phyloP scores from a whole-genome alignment of 1,284 basidiomycete genomes.

The Volvariella volvacea region DNA sequence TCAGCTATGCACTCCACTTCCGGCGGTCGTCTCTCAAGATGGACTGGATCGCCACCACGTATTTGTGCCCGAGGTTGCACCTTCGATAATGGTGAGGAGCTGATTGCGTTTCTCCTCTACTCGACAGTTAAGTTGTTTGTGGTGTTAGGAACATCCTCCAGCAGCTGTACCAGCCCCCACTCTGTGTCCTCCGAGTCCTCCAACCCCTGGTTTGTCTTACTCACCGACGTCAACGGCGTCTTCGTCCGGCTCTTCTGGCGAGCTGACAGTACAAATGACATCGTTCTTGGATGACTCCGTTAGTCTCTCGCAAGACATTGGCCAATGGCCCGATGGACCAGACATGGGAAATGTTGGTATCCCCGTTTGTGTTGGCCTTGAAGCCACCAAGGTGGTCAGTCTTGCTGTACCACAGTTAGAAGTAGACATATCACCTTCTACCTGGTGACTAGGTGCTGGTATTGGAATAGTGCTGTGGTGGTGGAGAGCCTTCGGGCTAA shows the following conservation, averaged over 20 bases:
- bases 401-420: neutral
- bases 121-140: neutral
- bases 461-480: neutral
- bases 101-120: neutral
- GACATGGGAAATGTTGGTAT: neutral
- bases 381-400: neutral
- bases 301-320: neutral
- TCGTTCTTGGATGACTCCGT: slow-evolving; percentile 32
- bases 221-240: slow-evolving; percentile 53
- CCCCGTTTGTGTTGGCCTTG: neutral
- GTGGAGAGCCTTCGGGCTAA: too few relatives aligned
- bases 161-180: neutral
- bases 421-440: too few relatives aligned
- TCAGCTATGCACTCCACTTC: neutral
- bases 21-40: neutral
- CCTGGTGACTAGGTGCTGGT: neutral
- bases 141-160: neutral
- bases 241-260: slow-evolving; percentile 36
- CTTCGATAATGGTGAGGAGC: neutral
- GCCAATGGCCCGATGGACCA: neutral
- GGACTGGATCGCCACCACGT: neutral
- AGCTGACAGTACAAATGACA: slow-evolving; percentile 48
- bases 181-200: slow-evolving; percentile 28
- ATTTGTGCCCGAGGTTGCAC: neutral
- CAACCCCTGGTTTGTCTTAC: slow-evolving; percentile 45